Percentiles rank a stretch among this genome's conserved stretches.
Evolutionary conservation across 1,284 basidiomycete genomes (phyloP).

Genomic region (Amylostereum areolatum): DNA sequence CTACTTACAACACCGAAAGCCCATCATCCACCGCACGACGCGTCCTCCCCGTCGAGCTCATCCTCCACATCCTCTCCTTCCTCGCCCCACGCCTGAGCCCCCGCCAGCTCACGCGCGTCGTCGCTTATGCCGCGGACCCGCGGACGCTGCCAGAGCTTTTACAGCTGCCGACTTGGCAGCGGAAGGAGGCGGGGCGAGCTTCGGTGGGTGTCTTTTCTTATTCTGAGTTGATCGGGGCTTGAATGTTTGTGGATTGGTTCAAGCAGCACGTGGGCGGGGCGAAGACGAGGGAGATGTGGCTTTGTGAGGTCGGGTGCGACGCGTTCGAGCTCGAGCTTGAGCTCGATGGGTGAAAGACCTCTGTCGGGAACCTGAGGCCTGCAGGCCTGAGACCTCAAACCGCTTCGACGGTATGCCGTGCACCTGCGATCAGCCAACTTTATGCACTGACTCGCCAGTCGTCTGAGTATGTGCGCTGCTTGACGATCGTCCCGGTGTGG

Average conservation of each 20-base stretch:
- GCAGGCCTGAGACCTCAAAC: too few relatives aligned
- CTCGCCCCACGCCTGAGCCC: constrained; percentile 53
- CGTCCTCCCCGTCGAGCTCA: constrained; percentile 53
- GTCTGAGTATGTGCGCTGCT: too few relatives aligned
- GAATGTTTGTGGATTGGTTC: too few relatives aligned
- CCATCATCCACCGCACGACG: constrained; percentile 18
- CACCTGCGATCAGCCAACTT: too few relatives aligned
- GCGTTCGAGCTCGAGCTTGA: constrained; percentile 31
- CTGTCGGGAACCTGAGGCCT: too few relatives aligned
- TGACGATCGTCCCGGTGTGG: too few relatives aligned
- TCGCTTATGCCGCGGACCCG: constrained; percentile 44
- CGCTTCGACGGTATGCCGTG: too few relatives aligned
- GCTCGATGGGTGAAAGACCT: too few relatives aligned
- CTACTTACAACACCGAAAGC: not conserved
- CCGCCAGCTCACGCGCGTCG: constrained; percentile 50
- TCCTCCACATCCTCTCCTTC: constrained; percentile 51
- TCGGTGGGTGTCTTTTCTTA: constrained; percentile 22
- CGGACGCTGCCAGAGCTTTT: constrained; percentile 51
- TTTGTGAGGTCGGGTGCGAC: constrained; percentile 40
- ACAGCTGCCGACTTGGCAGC: constrained; percentile 16
- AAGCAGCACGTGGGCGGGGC: constrained; percentile 19
- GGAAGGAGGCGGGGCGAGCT: constrained; percentile 24
- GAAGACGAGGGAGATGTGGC: constrained; percentile 36
- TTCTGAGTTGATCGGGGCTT: not conserved
- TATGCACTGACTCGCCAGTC: too few relatives aligned